Conservation (phyloP, 1,284 basidiomycete species). For the Rhodotorula glutinis region DNA sequence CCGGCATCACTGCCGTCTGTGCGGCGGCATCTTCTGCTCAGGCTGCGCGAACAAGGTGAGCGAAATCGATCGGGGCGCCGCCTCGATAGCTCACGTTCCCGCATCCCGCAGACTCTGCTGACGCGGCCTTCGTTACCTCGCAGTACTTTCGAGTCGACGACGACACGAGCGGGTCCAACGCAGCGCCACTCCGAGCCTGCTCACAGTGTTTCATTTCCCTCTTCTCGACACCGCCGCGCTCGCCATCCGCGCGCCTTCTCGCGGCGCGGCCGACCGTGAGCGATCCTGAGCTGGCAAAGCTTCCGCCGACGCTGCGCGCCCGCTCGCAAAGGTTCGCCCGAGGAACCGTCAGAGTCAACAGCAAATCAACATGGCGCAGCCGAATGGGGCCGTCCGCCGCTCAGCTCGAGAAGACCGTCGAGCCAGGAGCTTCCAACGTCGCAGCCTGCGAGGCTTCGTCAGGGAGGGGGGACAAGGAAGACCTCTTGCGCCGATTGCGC, state of each 20-base stretch:
- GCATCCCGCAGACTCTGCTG: no score
- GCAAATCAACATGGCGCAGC: no score
- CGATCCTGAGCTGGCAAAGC: not conserved
- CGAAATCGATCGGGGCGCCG: no score
- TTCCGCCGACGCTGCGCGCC: not conserved
- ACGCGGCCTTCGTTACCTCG: no score
- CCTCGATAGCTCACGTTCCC: no score
- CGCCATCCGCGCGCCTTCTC: constrained; percentile 20
- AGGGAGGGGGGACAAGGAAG: no score
- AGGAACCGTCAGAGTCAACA: not conserved
- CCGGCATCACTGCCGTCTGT: constrained; percentile 84
- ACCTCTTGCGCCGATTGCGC: no score
- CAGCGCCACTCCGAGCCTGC: constrained; percentile 60
- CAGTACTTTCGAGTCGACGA: constrained; percentile 71
- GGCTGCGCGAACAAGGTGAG: constrained; percentile 72
- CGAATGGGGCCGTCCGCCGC: no score
- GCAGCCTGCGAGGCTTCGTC: no score
- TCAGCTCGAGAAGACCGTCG: no score
- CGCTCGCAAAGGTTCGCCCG: no score
- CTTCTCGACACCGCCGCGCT: constrained; percentile 55
- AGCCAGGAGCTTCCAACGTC: no score
- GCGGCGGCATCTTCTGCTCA: constrained; percentile 80
- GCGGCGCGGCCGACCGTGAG: constrained; percentile 2
- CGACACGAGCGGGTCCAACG: constrained; percentile 52
- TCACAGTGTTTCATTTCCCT: constrained; percentile 79